Base-by-base conservation (phyloP, 1,139 yeast species). In the Yamadazyma taylorii region DNA sequence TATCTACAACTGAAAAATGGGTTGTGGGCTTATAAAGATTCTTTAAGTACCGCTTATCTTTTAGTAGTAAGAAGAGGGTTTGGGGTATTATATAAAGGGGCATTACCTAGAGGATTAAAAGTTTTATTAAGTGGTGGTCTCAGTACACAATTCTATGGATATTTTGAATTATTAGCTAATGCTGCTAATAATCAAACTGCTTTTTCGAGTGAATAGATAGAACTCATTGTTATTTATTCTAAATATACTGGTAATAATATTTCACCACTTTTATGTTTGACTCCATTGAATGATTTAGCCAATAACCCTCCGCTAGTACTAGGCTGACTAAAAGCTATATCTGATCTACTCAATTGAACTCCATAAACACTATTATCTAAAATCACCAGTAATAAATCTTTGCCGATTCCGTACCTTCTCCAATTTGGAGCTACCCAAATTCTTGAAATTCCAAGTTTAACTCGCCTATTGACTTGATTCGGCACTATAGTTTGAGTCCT, bases 1-100 rank as follows among this genome's bases (percentile, higher is more conserved):
- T 78, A 96, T 55, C 79, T 89, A 78, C 97, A 90, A 60, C 79
- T 89, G 59, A 79, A 81, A 45, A 78, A 84, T 55, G 83, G 82
- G 10, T 69, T 76, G 42, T 60, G 71, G 23, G 55, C 79, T 3
- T 85, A 85, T 57, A 77, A 77, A 35, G 90, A 86, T 56, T 71
- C 88, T 7, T 62, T 88, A 47, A 69, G 81, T 29, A 85, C 96
- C 40, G 83, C 89, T 2, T 86, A 82, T 56, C 68, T 79, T 47
- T 72, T 87, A 6, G 83, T 85, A 49, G 64, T 80, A 15, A 78
- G 77, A 38, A 95, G 88, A 47, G 90, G 95, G 0, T 53, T 75
- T 17, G 53, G 60, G 31, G 70, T 79, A 12, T 68, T 89, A 41
- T 90, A 90, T 81, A 73, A 79, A 39, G 97, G 97, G 17, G 71